phyloP scores from a whole-genome alignment of 208 protist species.

The Wallacemonas sp. region DNA sequence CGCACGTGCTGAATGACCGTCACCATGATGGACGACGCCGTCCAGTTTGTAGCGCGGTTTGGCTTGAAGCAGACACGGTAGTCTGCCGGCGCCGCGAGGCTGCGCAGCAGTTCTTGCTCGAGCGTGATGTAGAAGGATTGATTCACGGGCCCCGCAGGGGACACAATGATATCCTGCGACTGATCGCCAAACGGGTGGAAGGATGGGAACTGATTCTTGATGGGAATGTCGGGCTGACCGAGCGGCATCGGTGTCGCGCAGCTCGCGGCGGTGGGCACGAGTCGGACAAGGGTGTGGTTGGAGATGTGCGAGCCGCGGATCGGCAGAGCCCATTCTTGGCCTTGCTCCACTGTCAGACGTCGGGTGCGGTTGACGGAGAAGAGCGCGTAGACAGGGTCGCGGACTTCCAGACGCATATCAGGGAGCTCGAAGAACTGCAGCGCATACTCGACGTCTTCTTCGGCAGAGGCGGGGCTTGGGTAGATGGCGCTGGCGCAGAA shows the following conservation, averaged over 20 bases:
- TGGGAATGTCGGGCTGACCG: conserved; percentile 25
- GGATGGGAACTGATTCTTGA: conserved; percentile 43
- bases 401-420: conserved; percentile 40
- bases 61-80: conserved; percentile 73
- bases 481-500: conserved; percentile 65
- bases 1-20: conserved; percentile 43
- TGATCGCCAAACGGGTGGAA: conserved; percentile 34
- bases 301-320: conserved; percentile 58
- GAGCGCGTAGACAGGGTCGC: conserved; percentile 54
- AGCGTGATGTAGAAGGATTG: conserved; percentile 47
- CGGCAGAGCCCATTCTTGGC: conserved; percentile 65
- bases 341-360: conserved; percentile 62
- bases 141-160: conserved; percentile 9
- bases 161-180: conserved; percentile 8
- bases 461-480: conserved; percentile 28
- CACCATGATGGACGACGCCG: conserved; percentile 42
- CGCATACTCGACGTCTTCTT: conserved; percentile 44
- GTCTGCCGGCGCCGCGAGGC: conserved; percentile 31
- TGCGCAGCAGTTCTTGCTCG: conserved; percentile 42
- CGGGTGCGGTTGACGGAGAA: conserved; percentile 63
- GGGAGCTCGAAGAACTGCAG: conserved; percentile 64
- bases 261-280: conserved; percentile 26
- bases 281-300: conserved; percentile 51
- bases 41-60: conserved; percentile 48
- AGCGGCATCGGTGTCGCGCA: conserved; percentile 48